Conservation (phyloP, 495 filamentous ascomycete genomes). For the Hypoxylon lienhwacheense region DNA sequence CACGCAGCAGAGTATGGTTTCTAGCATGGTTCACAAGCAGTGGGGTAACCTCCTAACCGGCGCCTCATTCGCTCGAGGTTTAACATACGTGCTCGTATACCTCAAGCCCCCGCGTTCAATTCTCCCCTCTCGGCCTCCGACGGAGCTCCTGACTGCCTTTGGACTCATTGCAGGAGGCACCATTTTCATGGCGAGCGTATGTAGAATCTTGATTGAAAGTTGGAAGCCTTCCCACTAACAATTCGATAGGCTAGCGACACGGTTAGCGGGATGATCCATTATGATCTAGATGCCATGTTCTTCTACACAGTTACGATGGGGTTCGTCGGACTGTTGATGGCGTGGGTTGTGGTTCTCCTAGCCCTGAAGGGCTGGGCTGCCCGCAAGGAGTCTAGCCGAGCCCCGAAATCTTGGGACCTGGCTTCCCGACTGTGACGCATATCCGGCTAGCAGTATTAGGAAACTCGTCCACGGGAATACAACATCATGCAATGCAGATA, state of each 20-base stretch:
- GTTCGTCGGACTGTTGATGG: conserved; percentile 79
- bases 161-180: conserved; percentile 85
- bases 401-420: conserved; percentile 23
- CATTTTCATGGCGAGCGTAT: conserved; percentile 91
- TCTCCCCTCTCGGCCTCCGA: conserved; percentile 86
- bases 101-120: conserved; percentile 80
- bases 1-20: conserved; percentile 80
- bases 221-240: conserved; percentile 26
- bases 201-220: conserved; percentile 33
- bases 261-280: conserved; percentile 72
- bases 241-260: conserved; percentile 63
- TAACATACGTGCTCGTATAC: conserved; percentile 81
- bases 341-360: conserved; percentile 74
- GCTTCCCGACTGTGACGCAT: background rate
- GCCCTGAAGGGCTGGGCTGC: conserved; percentile 91
- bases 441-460: background rate
- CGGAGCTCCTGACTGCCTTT: conserved; percentile 82
- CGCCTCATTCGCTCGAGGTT: conserved; percentile 72
- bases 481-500: background rate
- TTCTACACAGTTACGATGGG: conserved; percentile 90
- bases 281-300: conserved; percentile 82
- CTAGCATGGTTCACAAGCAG: conserved; percentile 90
- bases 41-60: conserved; percentile 89
- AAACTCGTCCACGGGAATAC: conserved; percentile 6
- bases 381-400: conserved; percentile 54